Evolutionary conservation across 768 basidiomycete genomes (phyloP).

Genomic region (Multifurca ochricompacta): DNA sequence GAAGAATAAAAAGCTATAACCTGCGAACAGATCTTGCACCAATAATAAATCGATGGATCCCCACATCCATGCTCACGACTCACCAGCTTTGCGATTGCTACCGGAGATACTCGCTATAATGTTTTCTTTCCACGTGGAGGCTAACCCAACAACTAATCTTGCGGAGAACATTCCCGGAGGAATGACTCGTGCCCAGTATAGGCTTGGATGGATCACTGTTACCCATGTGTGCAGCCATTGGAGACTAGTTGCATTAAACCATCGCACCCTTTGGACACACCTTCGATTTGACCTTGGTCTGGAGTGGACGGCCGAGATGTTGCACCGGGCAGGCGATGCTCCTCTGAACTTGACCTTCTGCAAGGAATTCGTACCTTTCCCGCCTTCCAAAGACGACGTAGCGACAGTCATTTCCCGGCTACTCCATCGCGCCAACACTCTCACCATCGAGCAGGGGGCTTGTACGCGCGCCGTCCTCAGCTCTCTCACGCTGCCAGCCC

Average conservation of each 20-base stretch:
- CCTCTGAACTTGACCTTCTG: slow-evolving; percentile 1
- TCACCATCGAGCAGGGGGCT: slow-evolving; percentile 3
- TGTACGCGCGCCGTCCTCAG: not conserved
- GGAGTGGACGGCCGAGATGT: slow-evolving; percentile 9
- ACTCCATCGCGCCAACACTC: slow-evolving; percentile 2
- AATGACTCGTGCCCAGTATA: not conserved
- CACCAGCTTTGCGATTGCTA: not conserved
- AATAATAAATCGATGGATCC: not conserved
- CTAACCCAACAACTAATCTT: not conserved
- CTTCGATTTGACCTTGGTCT: slow-evolving; percentile 11
- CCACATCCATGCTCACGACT: not conserved
- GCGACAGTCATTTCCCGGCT: slow-evolving; percentile 1
- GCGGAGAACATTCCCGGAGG: not conserved
- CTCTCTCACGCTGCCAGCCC: not conserved
- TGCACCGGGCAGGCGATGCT: slow-evolving; percentile 3
- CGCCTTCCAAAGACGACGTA: not conserved
- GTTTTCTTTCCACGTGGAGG: slow-evolving; percentile 5
- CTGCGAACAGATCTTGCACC: not conserved
- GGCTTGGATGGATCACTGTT: slow-evolving; percentile 12
- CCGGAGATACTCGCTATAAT: slow-evolving; percentile 10
- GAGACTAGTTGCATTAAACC: slow-evolving; percentile 10
- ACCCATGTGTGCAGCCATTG: slow-evolving; percentile 14
- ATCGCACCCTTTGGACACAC: slow-evolving; percentile 4
- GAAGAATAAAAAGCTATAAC: not conserved
- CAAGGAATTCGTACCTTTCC: not conserved